These are phyloP conservation scores for Botrytis squamosa DNA, from an alignment of 2,329 filamentous ascomycete genomes.

Conservation along the genomic window DNA sequence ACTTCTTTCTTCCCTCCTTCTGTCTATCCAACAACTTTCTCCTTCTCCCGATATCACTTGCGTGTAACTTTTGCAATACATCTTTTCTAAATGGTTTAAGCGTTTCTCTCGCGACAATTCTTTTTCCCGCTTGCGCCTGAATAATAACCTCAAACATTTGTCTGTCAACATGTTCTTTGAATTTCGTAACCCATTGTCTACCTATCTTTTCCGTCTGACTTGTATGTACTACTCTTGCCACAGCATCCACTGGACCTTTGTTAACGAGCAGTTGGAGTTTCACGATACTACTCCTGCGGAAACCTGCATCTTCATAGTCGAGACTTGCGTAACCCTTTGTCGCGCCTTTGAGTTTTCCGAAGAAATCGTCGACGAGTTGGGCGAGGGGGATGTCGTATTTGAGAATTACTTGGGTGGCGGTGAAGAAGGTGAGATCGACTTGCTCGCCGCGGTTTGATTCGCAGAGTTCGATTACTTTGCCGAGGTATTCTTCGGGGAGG, in stretches of 20 bases:
- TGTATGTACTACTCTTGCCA: constrained; percentile 82
- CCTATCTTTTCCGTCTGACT: constrained; percentile 81
- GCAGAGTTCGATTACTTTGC: constrained; percentile 91
- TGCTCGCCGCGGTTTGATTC: constrained; percentile 87
- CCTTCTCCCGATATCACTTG: constrained; percentile 78
- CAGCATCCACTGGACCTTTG: constrained; percentile 87
- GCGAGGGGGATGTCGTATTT: constrained; percentile 87
- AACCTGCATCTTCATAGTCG: constrained; percentile 95
- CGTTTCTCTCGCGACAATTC: constrained; percentile 86
- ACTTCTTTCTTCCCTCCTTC: constrained; percentile 88
- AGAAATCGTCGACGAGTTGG: constrained; percentile 93
- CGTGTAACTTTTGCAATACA: constrained; percentile 88
- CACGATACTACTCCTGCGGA: constrained; percentile 73
- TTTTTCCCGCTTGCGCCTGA: constrained; percentile 79
- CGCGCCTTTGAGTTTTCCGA: constrained; percentile 89
- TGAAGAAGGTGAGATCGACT: constrained; percentile 86
- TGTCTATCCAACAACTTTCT: constrained; percentile 93
- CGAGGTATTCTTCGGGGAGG: constrained; percentile 89
- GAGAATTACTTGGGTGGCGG: constrained; percentile 86
- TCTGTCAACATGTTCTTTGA: constrained; percentile 93
- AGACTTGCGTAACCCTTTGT: constrained; percentile 95
- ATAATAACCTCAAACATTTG: constrained; percentile 98
- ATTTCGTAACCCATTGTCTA: constrained; percentile 86
- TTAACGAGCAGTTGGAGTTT: constrained; percentile 95
- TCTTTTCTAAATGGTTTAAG: constrained; percentile 97